These are phyloP conservation scores for Volvox reticuliferus DNA, from an alignment of 139 green algal genomes.

Conservation along the genomic window DNA sequence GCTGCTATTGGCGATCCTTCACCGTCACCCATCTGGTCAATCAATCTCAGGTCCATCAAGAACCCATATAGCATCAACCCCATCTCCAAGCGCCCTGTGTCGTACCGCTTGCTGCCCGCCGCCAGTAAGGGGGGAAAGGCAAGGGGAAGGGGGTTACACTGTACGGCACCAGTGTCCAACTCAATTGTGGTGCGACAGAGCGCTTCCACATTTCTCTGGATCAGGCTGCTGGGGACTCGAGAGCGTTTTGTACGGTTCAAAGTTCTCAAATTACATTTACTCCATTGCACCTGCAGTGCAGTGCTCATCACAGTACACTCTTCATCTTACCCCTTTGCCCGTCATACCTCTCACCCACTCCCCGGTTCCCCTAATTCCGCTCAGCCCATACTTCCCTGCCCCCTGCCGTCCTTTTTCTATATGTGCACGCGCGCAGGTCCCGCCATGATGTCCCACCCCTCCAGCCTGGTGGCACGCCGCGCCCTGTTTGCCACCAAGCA, in stretches of 20 bases:
- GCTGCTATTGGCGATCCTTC: not conserved
- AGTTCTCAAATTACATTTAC: no score
- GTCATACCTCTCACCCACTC: no score
- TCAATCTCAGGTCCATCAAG: constrained; percentile 67
- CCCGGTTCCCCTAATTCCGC: no score
- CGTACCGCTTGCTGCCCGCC: constrained; percentile 82
- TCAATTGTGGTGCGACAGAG: no score
- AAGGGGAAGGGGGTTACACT: no score
- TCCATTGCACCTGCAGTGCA: no score
- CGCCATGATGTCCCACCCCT: constrained; percentile 58
- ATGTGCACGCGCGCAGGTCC: constrained; percentile 44
- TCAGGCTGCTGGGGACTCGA: no score
- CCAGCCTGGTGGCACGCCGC: constrained; percentile 61
- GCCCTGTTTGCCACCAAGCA: constrained; percentile 83
- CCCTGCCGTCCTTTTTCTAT: not conserved
- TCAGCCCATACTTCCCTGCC: not conserved
- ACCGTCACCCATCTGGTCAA: not conserved
- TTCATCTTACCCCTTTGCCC: no score
- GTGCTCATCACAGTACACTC: no score
- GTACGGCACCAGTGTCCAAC: no score
- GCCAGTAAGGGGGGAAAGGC: constrained; percentile 25
- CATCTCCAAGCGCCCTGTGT: constrained; percentile 72
- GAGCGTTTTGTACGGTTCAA: no score
- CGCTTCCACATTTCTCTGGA: no score
- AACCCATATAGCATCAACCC: constrained; percentile 73